These are phyloP conservation scores for Globisporangium paroecandrum DNA, from an alignment of 352 stramenopile species.

Conservation along the genomic window DNA sequence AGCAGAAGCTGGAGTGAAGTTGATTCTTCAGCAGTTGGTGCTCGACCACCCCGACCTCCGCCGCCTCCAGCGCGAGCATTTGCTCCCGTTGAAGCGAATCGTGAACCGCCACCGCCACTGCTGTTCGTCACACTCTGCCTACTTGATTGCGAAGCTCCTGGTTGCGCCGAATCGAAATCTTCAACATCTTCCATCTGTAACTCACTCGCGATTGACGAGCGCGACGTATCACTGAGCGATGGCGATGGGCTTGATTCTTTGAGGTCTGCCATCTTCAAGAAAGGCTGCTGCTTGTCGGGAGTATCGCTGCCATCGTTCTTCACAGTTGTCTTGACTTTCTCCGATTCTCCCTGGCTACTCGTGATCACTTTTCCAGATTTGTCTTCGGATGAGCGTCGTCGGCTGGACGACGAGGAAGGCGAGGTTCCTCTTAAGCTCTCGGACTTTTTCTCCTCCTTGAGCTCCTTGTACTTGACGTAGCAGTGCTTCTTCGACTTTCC, in stretches of 20 bases:
- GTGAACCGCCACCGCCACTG: neutral
- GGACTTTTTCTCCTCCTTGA: constrained; percentile 56
- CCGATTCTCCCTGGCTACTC: neutral
- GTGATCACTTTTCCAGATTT: constrained; percentile 7
- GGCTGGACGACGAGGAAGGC: constrained; percentile 19
- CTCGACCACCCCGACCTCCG: constrained; percentile 11
- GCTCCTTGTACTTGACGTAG: constrained; percentile 84
- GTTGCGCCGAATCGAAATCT: constrained; percentile 10
- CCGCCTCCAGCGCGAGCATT: neutral
- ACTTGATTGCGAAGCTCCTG: neutral
- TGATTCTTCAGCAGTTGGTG: constrained; percentile 38
- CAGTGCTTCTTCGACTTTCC: constrained; percentile 76
- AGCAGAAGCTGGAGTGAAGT: constrained; percentile 51
- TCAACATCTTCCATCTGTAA: constrained; percentile 22
- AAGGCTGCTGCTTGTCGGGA: neutral
- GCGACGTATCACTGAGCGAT: neutral
- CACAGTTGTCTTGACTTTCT: neutral
- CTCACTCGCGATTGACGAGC: constrained; percentile 7
- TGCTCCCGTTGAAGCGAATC: neutral
- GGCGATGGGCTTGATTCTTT: neutral
- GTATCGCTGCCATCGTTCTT: constrained; percentile 31
- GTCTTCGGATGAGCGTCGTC: constrained; percentile 15
- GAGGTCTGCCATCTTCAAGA: neutral
- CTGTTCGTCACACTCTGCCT: neutral
- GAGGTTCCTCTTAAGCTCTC: constrained; percentile 18